Conservation (phyloP, 31 red algal genomes). For the Odonthalia washingtoniensis region DNA sequence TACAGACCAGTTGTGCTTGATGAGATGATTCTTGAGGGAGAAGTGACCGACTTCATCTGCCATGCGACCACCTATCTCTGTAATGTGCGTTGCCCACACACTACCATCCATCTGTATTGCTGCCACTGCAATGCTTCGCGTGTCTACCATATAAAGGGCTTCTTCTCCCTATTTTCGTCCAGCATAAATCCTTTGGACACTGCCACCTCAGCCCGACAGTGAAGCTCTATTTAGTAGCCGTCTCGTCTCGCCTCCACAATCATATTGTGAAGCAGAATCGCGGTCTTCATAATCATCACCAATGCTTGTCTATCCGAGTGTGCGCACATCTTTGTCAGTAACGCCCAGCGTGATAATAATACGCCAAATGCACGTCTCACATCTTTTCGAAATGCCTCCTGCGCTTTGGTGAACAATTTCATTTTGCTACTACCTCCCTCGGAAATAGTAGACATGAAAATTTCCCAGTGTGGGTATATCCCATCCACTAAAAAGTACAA, state of each 20-base stretch:
- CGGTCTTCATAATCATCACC: not conserved
- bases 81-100: not conserved
- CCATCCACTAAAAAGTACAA: conserved; percentile 15
- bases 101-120: not conserved
- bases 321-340: not conserved
- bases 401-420: not conserved
- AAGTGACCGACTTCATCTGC: not conserved
- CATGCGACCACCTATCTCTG: not conserved
- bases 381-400: not conserved
- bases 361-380: conserved; percentile 6
- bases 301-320: not conserved
- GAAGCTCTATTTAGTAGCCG: not conserved
- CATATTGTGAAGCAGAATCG: conserved; percentile 27
- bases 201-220: not conserved
- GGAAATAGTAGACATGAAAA: not conserved
- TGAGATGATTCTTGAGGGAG: not conserved
- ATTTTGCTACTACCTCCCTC: not conserved
- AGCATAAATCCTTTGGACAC: not conserved
- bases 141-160: not conserved
- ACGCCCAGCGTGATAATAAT: not conserved
- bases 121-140: not conserved
- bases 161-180: not conserved
- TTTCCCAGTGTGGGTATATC: too few species aligned
- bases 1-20: not conserved
- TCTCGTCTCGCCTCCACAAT: conserved; percentile 10